Base-by-base conservation (phyloP, 169 alveolate species). In the Cryptosporidium felis region DNA sequence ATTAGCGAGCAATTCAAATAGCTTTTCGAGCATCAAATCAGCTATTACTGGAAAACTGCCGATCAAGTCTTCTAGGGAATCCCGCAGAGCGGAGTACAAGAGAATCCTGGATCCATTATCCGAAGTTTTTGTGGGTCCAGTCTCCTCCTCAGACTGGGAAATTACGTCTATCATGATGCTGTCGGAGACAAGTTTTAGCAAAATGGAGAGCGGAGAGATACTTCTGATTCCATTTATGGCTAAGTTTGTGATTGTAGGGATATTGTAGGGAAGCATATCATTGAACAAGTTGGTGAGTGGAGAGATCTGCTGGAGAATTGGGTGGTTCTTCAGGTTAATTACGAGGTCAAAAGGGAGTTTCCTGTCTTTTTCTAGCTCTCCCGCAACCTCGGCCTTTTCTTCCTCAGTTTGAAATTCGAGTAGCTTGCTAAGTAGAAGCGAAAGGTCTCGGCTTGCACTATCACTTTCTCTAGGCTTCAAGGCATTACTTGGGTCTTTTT, bases 251-350 rank as follows among this genome's bases (percentile, higher is more conserved):
- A 5, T 12, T 5, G 45, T 16, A n/a, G n/a, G n/a, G 9, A 74
- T 36, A 8, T 74, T 36, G 42, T 26, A 58, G 26, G 85, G 85
- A 4, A 74, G 53, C 4, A 74, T 9, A 36, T 53, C 16, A 2
- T 56, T 30, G 38, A 56, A 53, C 16, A 61, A 53, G 23, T 44
- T 49, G 36, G 56, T 1, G 51, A 74, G 9, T 21, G 85, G 42
- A 6, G 56, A 59, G 14, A 53, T 21, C 26, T 74, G 85, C 28
- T 74, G 62, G 18, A 74, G 62, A n/a, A 45, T 65, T 2, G 81
- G 63, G 42, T 26, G 6, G 5, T 40, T 47, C 21, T 66, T 16
- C 5, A 46, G 40, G 53, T 18, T 58, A 12, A 58, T n/a, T n/a
- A n/a, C n/a, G n/a, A n/a, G n/a, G n/a, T n/a, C n/a, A n/a, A n/a